These are phyloP conservation scores for Lachnellula hyalina DNA, from an alignment of 2,329 filamentous ascomycete genomes.

Conservation along the genomic window DNA sequence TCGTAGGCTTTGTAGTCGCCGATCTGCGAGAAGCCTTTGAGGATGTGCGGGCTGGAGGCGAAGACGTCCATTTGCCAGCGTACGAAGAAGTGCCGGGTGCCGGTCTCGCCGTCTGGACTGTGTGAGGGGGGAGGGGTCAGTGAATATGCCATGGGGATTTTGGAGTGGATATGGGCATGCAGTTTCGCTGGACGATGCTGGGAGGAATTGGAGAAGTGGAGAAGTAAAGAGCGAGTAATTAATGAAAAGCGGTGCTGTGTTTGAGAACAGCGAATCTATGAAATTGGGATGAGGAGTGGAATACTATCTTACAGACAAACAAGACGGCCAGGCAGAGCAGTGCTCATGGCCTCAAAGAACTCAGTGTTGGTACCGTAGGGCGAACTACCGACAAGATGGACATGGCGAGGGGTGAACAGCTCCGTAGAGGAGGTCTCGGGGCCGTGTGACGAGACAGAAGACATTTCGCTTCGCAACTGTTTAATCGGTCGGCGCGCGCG, in stretches of 20 bases:
- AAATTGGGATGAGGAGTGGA: too few species aligned
- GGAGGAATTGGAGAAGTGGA: too few species aligned
- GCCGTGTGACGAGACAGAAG: too few species aligned
- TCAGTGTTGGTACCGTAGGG: conserved; percentile 31
- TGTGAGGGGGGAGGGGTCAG: conserved; percentile 22
- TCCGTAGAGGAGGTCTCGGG: not conserved
- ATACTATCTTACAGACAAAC: too few species aligned
- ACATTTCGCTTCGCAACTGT: too few species aligned
- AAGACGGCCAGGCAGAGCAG: conserved; percentile 28
- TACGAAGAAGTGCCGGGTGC: conserved; percentile 31
- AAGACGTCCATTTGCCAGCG: conserved; percentile 33
- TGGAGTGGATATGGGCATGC: too few species aligned
- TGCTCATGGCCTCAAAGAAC: conserved; percentile 30
- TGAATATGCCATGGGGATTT: too few species aligned
- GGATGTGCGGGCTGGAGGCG: conserved; percentile 11
- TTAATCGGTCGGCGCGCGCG: too few species aligned
- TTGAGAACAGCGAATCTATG: too few species aligned
- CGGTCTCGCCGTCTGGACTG: conserved; percentile 40
- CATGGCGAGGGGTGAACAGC: not conserved
- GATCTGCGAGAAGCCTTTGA: not conserved
- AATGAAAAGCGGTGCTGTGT: too few species aligned
- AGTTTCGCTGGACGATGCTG: too few species aligned
- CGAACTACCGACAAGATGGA: conserved; percentile 35
- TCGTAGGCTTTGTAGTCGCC: not conserved
- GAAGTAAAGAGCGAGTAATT: too few species aligned